Percentiles rank a stretch among this genome's conserved stretches.
Conservation (phyloP, 1,284 basidiomycete genomes). For the Mycosarcoma mackinlayi region DNA sequence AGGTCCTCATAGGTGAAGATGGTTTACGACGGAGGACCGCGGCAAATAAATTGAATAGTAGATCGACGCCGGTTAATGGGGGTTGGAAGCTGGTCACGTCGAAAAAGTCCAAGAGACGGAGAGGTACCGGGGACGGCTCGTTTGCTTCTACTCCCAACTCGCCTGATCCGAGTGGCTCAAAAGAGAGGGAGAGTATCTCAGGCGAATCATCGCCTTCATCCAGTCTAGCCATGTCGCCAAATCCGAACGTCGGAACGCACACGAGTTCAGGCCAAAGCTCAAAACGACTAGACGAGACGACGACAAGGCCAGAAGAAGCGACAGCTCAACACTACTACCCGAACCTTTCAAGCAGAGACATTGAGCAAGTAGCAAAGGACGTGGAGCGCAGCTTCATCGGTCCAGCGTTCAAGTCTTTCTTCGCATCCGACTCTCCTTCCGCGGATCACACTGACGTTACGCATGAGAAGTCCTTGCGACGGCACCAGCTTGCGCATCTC, state of each 20-base stretch:
- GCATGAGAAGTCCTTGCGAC: slow-evolving; percentile 14
- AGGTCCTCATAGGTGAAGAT: neutral
- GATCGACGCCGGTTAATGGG: slow-evolving; percentile 2
- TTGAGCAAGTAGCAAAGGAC: slow-evolving; percentile 63
- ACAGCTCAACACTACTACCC: neutral
- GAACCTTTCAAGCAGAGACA: slow-evolving; percentile 44
- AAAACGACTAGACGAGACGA: neutral
- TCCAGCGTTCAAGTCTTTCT: slow-evolving; percentile 32
- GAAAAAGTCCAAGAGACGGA: slow-evolving; percentile 24
- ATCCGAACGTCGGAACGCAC: neutral
- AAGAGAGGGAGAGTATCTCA: neutral
- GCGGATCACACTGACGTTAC: too few relatives aligned
- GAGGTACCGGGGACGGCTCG: neutral
- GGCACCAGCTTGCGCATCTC: slow-evolving; percentile 51
- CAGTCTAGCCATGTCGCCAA: neutral
- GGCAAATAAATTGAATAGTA: neutral
- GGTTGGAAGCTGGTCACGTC: slow-evolving; percentile 42
- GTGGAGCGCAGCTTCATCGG: slow-evolving; percentile 63
- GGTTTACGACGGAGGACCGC: too few relatives aligned
- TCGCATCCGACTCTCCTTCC: too few relatives aligned
- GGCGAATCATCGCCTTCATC: neutral
- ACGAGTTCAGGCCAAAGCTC: neutral
- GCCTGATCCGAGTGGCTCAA: neutral
- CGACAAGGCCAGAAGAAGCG: neutral
- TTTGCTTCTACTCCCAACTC: slow-evolving; percentile 3